Percentiles rank a stretch among this genome's conserved stretches.
Evolutionary conservation across 257 asterid genomes (phyloP).

Genomic region (Solanum gandarillasii): DNA sequence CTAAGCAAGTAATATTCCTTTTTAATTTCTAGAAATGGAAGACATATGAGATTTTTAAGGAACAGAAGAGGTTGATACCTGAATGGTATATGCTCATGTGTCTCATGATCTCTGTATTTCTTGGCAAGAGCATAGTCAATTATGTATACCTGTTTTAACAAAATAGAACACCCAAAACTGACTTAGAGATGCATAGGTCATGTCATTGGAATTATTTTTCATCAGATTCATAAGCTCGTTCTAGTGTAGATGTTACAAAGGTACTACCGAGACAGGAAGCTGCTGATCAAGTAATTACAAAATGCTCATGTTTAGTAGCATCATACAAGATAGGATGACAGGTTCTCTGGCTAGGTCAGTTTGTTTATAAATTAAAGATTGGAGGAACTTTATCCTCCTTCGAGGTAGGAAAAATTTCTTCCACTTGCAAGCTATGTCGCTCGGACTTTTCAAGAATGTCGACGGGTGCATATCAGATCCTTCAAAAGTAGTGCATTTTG

Average conservation of each 20-base stretch:
- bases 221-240: not conserved
- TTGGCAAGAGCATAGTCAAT: conserved; percentile 94
- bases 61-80: conserved; percentile 33
- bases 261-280: not conserved
- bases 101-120: conserved; percentile 79
- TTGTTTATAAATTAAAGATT: not conserved
- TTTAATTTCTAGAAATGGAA: not conserved
- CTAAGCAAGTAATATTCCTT: not conserved
- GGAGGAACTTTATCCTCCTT: not conserved
- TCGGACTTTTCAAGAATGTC: not conserved
- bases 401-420: not conserved
- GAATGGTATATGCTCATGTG: conserved; percentile 91
- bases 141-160: conserved; percentile 54
- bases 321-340: not conserved
- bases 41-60: not conserved
- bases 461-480: not conserved
- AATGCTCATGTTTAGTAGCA: not conserved
- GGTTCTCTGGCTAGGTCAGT: not conserved
- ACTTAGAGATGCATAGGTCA: not conserved
- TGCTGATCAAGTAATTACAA: not conserved
- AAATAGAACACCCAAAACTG: not conserved
- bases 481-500: not conserved
- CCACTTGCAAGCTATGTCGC: not conserved
- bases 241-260: not conserved
- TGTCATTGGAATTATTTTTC: not conserved